Conservation (phyloP, 2,329 filamentous ascomycete species). For the Pestalotiopsis sp. region DNA sequence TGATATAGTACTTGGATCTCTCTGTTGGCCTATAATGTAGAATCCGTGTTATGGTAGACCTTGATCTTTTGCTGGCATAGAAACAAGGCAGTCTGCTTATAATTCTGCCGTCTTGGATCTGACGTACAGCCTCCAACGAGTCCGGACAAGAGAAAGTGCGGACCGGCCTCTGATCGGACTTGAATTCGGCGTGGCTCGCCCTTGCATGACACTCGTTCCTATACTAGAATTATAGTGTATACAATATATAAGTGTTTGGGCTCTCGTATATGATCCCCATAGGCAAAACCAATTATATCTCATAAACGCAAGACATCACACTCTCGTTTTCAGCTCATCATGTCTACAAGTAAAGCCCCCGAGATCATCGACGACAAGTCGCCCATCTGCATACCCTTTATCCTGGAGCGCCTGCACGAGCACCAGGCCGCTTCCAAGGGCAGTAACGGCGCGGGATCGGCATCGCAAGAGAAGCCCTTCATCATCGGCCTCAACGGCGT, state of each 20-base stretch:
- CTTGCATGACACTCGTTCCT: background rate
- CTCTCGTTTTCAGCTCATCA: background rate
- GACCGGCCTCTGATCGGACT: background rate
- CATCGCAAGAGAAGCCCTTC: constrained; percentile 56
- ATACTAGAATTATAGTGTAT: background rate
- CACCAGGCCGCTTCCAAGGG: constrained; percentile 40
- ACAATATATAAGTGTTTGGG: background rate
- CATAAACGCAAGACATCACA: background rate
- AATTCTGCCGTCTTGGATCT: background rate
- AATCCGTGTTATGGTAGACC: too few species aligned
- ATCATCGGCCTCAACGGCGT: constrained; percentile 88
- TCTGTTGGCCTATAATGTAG: too few species aligned
- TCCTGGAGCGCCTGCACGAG: constrained; percentile 57
- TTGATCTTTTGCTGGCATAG: too few species aligned
- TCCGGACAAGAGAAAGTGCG: background rate
- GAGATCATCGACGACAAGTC: constrained; percentile 74
- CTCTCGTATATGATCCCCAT: background rate
- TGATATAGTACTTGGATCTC: background rate
- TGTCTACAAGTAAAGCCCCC: background rate
- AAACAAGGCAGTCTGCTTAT: background rate
- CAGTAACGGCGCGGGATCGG: constrained; percentile 18
- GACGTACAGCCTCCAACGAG: background rate
- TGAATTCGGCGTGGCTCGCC: background rate
- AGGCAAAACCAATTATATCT: background rate
- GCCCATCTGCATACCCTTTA: constrained; percentile 75